These are phyloP conservation scores for Tolypocladium paradoxum DNA, from an alignment of 2,329 filamentous ascomycete genomes.

Conservation along the genomic window DNA sequence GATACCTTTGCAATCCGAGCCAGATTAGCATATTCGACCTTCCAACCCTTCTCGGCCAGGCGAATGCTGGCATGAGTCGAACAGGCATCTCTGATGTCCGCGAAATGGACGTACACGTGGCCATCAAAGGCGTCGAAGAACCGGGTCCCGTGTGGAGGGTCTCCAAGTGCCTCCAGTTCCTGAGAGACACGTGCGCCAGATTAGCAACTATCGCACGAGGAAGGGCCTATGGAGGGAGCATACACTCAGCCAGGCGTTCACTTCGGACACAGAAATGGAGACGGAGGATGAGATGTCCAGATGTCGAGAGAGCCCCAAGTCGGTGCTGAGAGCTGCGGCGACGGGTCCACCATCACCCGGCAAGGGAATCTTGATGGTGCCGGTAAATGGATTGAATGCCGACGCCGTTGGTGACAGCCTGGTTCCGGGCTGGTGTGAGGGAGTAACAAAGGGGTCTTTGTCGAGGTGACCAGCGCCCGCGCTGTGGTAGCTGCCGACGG, in stretches of 20 bases:
- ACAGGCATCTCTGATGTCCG: slow-evolving; percentile 49
- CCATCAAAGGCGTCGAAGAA: slow-evolving; percentile 25
- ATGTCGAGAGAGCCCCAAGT: slow-evolving; percentile 33
- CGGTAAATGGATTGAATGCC: slow-evolving; percentile 41
- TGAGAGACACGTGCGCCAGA: slow-evolving; percentile 11
- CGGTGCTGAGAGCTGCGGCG: slow-evolving; percentile 30
- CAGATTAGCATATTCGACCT: slow-evolving; percentile 12
- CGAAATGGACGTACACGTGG: slow-evolving; percentile 43
- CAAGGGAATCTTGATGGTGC: slow-evolving; percentile 7
- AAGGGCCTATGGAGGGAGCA: slow-evolving; percentile 6
- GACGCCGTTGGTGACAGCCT: slow-evolving; percentile 55
- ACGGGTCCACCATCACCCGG: slow-evolving; percentile 14
- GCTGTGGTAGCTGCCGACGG: slow-evolving; percentile 13
- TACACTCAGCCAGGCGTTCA: slow-evolving; percentile 36
- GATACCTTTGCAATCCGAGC: neutral
- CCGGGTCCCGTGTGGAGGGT: slow-evolving; percentile 24
- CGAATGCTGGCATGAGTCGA: slow-evolving; percentile 35
- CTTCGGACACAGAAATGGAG: slow-evolving; percentile 21
- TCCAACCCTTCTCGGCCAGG: slow-evolving; percentile 34
- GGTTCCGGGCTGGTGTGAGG: slow-evolving; percentile 17
- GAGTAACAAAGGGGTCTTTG: slow-evolving; percentile 45
- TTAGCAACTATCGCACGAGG: slow-evolving; percentile 3
- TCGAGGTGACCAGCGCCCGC: slow-evolving; percentile 17
- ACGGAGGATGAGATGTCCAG: slow-evolving; percentile 27
- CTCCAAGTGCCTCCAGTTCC: slow-evolving; percentile 26